Base-by-base conservation (phyloP, 2,329 filamentous ascomycete species). In the Capronia americana region DNA sequence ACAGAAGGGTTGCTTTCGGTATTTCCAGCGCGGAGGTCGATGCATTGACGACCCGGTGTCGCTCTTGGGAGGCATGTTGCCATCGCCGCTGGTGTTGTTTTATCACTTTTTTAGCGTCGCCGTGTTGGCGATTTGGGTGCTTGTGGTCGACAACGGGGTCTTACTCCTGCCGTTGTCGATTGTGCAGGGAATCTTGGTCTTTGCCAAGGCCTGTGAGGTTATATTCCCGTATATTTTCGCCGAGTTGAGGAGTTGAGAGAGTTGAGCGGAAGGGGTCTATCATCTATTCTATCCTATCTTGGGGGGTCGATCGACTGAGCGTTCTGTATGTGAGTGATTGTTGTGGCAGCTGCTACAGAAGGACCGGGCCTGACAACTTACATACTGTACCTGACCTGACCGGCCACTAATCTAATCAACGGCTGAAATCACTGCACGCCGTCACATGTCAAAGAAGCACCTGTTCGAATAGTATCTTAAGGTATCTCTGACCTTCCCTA, bases 41-140 rank as follows among this genome's bases (percentile, higher is more conserved):
- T 87, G 88, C 78, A 86, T 92, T 24, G 87, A 91, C 69, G 92
- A 91, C 38, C 95, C 95, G 2, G 88, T 90, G 54, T 91, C 91
- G 32, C 82, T 99, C 66, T 84, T 99, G 8, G 92, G 87, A 0
- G 95, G 93, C 14, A 85, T 98, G 64, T 89, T 96, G 71, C 86
- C 89, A 57, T 86, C 88, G 61, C 95, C 95, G 0, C 78, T 88
- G 59, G 85, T 93, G 46, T 87, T 99, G 46, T 89, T 95, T 73
- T 91, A 90, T 77, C 95, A 99, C 79, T 99, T 99, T 82, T 99
- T 97, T 81, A 87, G 89, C 30, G 95, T 99, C 34, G 95, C 95
- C 2, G 88, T 98, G 72, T 86, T 96, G 71, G 88, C 90, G 28
- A 92, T 98, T 71, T 96, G 91, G 90, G 79, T 89, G 51, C 79